Evolutionary conservation across 1,284 basidiomycete genomes (phyloP), one percentile per base, ranked within the genome.

Genomic region (Vanrija sp.): DNA sequence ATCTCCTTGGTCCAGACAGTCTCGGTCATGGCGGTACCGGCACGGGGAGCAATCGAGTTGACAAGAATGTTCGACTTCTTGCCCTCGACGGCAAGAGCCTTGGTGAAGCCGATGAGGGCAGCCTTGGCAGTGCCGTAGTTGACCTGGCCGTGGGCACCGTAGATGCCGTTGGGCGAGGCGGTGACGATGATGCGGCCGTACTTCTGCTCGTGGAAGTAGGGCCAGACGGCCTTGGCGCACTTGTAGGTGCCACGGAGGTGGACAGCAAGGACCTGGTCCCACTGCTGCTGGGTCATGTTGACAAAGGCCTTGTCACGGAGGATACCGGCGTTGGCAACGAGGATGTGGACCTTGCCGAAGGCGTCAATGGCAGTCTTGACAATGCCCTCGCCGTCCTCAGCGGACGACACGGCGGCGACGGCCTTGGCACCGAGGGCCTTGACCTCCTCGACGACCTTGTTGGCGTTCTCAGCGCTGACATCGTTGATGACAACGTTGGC

Each of bases 401-500:
- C 93, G 20, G 92, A 95, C 68, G 85, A 88, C 22, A 96, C 80
- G 9, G 85, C 89, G 35, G 92, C 80, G 6, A 82, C 82, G 12
- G 93, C 96, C 75, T 93, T 90, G 18, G 91, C 94, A 43, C 94
- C 94, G 54, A 61, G 83, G 89, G 88, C 84, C 61, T 84, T 82
- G 64, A 98, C 84, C 75, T 98, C 94, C 27, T 87, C 83, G 22
- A 92, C 92, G 6, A 98, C 94, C 14, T 83, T 78, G 39, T 84
- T 82, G 10, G 93, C 93, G 20, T 83, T 85, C 66, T 89, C 88
- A 69, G 88, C 87, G 69, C 82, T 89, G 53, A 98, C 87, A 71
- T 99, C 96, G 75, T 98, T 99, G 56, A 98, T 85, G 41, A 98
- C 89, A 35, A 99, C 89, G 68, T 97, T 98, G 20, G 92, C 95